Evolutionary conservation across 805 yeast species (phyloP).

Genomic region (Metschnikowia peoriensis): DNA sequence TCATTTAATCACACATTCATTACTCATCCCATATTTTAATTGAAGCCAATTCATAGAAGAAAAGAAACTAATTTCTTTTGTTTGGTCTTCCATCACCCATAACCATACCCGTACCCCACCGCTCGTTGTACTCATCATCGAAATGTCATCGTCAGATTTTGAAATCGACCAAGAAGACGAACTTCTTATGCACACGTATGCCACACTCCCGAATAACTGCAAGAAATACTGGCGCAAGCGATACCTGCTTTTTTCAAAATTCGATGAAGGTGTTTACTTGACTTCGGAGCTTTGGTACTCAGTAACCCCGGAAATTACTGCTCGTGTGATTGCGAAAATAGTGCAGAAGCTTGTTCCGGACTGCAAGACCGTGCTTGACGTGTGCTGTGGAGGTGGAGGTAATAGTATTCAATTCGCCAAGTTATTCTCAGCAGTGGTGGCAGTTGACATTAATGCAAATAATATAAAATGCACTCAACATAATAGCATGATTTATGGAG

Average conservation of each 20-base stretch:
- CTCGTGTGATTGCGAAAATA: conserved; percentile 56
- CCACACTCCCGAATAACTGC: conserved; percentile 39
- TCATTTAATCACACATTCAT: too few relatives aligned
- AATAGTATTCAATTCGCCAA: conserved; percentile 74
- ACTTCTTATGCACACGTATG: conserved; percentile 36
- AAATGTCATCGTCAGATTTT: conserved; percentile 10
- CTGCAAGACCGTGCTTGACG: conserved; percentile 52
- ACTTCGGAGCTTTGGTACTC: conserved; percentile 80
- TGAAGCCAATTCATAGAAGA: too few relatives aligned
- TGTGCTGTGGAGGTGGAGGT: conserved; percentile 89
- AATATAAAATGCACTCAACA: conserved; percentile 65
- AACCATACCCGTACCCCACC: too few relatives aligned
- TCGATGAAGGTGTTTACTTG: conserved; percentile 66
- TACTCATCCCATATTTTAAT: too few relatives aligned
- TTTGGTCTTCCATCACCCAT: background rate
- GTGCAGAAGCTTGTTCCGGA: conserved; percentile 51
- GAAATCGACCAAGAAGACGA: conserved; percentile 23
- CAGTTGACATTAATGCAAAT: conserved; percentile 57
- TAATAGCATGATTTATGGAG: conserved; percentile 65
- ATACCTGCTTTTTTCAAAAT: conserved; percentile 57
- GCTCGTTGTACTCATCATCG: background rate
- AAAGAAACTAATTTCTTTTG: background rate
- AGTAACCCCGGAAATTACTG: conserved; percentile 80
- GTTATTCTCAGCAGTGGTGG: conserved; percentile 54
- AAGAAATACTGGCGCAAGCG: conserved; percentile 63